Evolutionary conservation across 306 rosid species (phyloP).

Genomic region (Acacia acuminata): DNA sequence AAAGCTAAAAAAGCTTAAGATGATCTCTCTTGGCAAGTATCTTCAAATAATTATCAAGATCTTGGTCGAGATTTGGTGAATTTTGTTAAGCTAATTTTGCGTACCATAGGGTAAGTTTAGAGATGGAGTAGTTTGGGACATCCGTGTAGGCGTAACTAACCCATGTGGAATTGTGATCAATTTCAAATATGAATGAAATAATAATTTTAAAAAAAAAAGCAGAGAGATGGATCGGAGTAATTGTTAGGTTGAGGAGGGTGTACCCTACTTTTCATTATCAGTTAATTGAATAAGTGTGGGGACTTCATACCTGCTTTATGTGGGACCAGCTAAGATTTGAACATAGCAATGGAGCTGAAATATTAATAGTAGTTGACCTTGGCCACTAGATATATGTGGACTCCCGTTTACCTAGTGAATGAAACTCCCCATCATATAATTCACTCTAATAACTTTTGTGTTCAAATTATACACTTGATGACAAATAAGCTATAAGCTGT

Average conservation of each 20-base stretch:
- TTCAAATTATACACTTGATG: no score
- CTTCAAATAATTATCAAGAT: background rate
- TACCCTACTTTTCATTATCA: slow-evolving; percentile 9
- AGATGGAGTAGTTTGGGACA: background rate
- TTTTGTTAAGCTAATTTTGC: slow-evolving; percentile 1
- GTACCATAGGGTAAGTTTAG: background rate
- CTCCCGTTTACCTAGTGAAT: background rate
- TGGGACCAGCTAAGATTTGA: slow-evolving; percentile 11
- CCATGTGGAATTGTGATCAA: slow-evolving; percentile 5
- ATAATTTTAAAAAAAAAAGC: background rate
- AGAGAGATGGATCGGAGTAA: background rate
- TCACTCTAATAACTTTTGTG: background rate
- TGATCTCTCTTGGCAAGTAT: background rate
- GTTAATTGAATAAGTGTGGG: background rate
- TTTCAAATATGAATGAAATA: background rate
- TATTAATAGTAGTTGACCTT: background rate
- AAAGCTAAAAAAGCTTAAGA: background rate
- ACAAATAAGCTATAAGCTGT: no score
- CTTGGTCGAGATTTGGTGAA: background rate
- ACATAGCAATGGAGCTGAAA: background rate
- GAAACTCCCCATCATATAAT: background rate
- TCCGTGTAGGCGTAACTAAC: slow-evolving; percentile 26
- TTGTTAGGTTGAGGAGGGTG: slow-evolving; percentile 14
- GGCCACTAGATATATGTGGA: background rate
- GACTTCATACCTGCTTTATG: background rate